Evolutionary conservation across 768 basidiomycete genomes (phyloP).

Genomic region (Mycena floridula): DNA sequence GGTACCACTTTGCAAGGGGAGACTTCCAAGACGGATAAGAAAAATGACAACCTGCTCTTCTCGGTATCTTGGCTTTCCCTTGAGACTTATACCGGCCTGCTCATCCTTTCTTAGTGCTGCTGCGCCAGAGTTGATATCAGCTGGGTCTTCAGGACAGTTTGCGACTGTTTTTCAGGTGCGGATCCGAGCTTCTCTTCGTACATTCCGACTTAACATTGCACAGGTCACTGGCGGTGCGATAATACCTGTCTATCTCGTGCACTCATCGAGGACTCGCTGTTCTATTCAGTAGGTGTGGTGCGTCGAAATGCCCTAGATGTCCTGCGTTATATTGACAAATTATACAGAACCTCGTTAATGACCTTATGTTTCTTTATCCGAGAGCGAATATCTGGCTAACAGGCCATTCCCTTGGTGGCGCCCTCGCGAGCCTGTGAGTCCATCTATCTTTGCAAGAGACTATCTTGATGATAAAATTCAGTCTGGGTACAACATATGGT

Average conservation of each 20-base stretch:
- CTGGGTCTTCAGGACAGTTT: constrained; percentile 88
- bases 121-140: constrained; percentile 86
- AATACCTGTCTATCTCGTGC: constrained; percentile 77
- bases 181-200: too few species aligned
- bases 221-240: constrained; percentile 69
- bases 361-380: constrained; percentile 80
- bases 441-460: too few species aligned
- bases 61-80: constrained; percentile 21
- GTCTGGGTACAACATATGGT: constrained; percentile 89
- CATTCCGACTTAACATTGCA: too few species aligned
- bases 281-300: constrained; percentile 85
- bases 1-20: too few species aligned
- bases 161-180: constrained; percentile 82
- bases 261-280: constrained; percentile 83
- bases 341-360: constrained; percentile 76
- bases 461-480: too few species aligned
- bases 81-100: constrained; percentile 12
- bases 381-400: constrained; percentile 82
- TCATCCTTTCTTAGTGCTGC: constrained; percentile 78
- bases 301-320: constrained; percentile 21
- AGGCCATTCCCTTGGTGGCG: constrained; percentile 89
- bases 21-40: constrained; percentile 88
- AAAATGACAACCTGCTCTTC: constrained; percentile 88
- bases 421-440: constrained; percentile 81
- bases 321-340: neutral